Percentiles rank a stretch among this genome's conserved stretches.
These are phyloP conservation scores for Rhodotorula sp. DNA, from an alignment of 1,284 basidiomycete genomes.

Conservation along the genomic window DNA sequence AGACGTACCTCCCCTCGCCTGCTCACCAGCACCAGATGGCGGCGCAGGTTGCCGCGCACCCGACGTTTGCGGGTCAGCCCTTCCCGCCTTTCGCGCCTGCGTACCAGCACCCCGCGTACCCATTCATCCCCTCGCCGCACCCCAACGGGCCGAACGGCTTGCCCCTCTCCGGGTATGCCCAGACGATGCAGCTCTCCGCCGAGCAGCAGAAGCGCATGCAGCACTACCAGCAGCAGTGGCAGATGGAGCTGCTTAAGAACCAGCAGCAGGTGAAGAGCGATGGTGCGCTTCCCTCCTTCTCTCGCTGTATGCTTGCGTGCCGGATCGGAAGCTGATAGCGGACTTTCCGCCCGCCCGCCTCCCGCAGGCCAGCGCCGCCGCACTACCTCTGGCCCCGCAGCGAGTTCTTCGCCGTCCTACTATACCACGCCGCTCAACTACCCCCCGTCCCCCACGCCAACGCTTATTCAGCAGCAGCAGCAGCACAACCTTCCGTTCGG, in stretches of 20 bases:
- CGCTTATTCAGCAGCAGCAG: not conserved
- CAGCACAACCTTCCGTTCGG: not conserved
- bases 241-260: conserved; percentile 34
- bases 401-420: conserved; percentile 9
- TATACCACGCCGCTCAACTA: conserved; percentile 21
- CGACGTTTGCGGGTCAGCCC: conserved; percentile 13
- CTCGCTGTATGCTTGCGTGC: not conserved
- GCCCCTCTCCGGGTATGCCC: not conserved
- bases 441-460: conserved; percentile 12
- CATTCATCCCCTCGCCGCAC: conserved; percentile 41
- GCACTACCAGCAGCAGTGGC: conserved; percentile 38
- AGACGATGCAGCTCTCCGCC: not conserved
- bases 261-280: conserved; percentile 18
- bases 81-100: conserved; percentile 12
- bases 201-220: conserved; percentile 31
- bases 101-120: conserved; percentile 29
- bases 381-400: conserved; percentile 26
- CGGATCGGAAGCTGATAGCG: not conserved
- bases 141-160: conserved; percentile 8
- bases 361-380: conserved; percentile 18
- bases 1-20: not conserved
- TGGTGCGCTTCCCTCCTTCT: not conserved
- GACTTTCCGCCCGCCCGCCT: not conserved
- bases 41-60: conserved; percentile 6
- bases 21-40: not conserved